phyloP scores from a whole-genome alignment of 106 monocot genomes.

The Chionographis japonica region DNA sequence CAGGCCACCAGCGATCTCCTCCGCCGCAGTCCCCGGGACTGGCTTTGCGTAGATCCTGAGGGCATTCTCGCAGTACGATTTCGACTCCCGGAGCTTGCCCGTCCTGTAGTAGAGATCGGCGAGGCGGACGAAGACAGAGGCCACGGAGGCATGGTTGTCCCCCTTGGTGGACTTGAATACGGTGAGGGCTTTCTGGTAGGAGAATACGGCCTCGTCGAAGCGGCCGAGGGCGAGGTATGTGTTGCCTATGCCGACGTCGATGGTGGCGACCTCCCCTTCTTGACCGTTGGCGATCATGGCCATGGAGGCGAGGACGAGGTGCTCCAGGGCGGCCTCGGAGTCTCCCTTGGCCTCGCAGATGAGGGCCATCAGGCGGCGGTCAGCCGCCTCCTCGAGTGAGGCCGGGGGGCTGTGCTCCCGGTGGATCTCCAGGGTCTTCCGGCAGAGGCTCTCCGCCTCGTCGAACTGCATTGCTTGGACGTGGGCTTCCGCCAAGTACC shows the following conservation, averaged over 20 bases:
- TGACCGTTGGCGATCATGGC: conserved; percentile 36
- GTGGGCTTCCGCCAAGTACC: conserved; percentile 45
- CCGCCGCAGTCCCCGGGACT: conserved; percentile 26
- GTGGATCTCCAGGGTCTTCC: conserved; percentile 40
- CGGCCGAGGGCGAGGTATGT: conserved; percentile 38
- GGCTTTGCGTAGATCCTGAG: conserved; percentile 37
- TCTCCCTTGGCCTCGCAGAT: conserved; percentile 46
- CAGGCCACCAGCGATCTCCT: conserved; percentile 31
- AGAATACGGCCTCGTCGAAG: conserved; percentile 46
- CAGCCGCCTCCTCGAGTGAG: conserved; percentile 32
- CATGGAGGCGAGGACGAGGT: conserved; percentile 47
- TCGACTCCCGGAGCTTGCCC: conserved; percentile 39
- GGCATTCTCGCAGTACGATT: conserved; percentile 49
- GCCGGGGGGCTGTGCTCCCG: conserved; percentile 27
- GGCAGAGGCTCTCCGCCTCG: conserved; percentile 42
- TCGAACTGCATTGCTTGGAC: conserved; percentile 47
- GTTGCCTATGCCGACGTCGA: conserved; percentile 36
- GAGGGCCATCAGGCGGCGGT: conserved; percentile 41
- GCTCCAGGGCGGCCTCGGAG: conserved; percentile 34
- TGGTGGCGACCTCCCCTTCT: conserved; percentile 33
- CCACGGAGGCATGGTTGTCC: conserved; percentile 33
- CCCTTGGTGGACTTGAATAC: conserved; percentile 43
- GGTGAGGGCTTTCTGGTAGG: conserved; percentile 51
- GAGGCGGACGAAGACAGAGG: conserved; percentile 34
- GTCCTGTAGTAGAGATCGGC: conserved; percentile 44